Conservation (phyloP, 345 rosid species). For the Odontarrhena argentea region DNA sequence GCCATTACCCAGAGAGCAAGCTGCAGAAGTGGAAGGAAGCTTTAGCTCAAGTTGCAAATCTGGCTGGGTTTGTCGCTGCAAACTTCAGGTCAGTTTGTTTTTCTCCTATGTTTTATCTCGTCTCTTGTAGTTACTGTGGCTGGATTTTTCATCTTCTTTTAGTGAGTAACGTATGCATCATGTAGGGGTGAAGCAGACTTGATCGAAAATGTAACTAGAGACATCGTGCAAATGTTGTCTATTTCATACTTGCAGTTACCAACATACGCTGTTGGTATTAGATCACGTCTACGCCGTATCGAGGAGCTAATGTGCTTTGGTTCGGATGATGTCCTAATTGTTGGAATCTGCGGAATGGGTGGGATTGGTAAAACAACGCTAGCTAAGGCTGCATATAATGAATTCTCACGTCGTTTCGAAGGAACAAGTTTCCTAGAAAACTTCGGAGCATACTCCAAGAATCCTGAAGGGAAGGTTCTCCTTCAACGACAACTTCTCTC, state of each 20-base stretch:
- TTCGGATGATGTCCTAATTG: neutral
- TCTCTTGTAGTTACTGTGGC: too few species aligned
- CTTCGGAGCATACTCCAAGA: constrained; percentile 37
- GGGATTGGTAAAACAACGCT: constrained; percentile 21
- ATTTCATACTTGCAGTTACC: neutral
- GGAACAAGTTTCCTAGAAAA: constrained; percentile 42
- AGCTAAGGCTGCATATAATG: constrained; percentile 40
- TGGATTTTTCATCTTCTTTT: neutral
- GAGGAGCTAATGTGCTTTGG: neutral
- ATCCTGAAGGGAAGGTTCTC: constrained; percentile 22
- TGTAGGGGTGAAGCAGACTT: constrained; percentile 17
- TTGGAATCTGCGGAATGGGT: constrained; percentile 14
- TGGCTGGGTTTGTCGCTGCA: constrained; percentile 20
- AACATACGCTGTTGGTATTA: constrained; percentile 34
- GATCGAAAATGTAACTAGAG: neutral
- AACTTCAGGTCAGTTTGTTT: neutral
- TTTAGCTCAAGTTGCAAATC: constrained; percentile 16
- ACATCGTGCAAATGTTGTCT: neutral
- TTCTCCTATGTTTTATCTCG: too few species aligned
- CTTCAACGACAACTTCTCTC: constrained; percentile 41
- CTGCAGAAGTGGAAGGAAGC: constrained; percentile 25
- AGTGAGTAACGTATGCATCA: neutral
- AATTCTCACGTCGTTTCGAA: constrained; percentile 40
- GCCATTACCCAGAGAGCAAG: neutral
- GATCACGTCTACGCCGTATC: neutral